Evolutionary conservation across 2,329 filamentous ascomycete species (phyloP).

Genomic region (Hymenoscyphus repandus): DNA sequence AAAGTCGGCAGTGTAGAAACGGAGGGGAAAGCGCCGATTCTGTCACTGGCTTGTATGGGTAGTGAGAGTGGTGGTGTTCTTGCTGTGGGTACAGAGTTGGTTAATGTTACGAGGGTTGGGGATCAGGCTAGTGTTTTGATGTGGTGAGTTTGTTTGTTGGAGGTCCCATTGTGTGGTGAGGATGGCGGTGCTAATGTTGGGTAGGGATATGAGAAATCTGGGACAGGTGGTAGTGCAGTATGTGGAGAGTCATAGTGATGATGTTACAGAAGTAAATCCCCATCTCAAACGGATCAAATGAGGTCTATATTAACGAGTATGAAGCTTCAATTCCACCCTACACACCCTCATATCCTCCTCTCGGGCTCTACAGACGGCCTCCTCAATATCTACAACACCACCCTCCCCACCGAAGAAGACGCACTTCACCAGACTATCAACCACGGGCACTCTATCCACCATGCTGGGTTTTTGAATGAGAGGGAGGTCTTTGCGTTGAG

Average conservation of each 20-base stretch:
- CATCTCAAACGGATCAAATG: background rate
- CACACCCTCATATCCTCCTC: constrained; percentile 55
- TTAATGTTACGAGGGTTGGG: constrained; percentile 34
- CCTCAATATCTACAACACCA: constrained; percentile 70
- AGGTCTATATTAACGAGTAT: constrained; percentile 15
- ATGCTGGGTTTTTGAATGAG: constrained; percentile 62
- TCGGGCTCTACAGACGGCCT: constrained; percentile 77
- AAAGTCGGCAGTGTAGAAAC: constrained; percentile 36
- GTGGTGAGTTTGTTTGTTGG: constrained; percentile 42
- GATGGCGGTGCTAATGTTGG: constrained; percentile 2
- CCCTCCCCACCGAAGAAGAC: constrained; percentile 69
- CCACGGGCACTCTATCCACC: constrained; percentile 68
- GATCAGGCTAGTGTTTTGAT: constrained; percentile 56
- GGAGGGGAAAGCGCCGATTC: constrained; percentile 48
- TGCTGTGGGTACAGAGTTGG: constrained; percentile 68
- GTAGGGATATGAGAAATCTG: constrained; percentile 53
- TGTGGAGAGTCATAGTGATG: constrained; percentile 62
- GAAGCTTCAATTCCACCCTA: constrained; percentile 57
- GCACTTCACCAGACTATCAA: constrained; percentile 74
- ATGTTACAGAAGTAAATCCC: constrained; percentile 51
- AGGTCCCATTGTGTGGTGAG: background rate
- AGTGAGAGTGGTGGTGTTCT: constrained; percentile 46
- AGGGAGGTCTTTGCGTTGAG: constrained; percentile 67
- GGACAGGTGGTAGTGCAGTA: constrained; percentile 47
- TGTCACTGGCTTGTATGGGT: constrained; percentile 57